Evolutionary conservation across 768 basidiomycete genomes (phyloP), one percentile per base, ranked within the genome.

Genomic region (Mycena galericulata): DNA sequence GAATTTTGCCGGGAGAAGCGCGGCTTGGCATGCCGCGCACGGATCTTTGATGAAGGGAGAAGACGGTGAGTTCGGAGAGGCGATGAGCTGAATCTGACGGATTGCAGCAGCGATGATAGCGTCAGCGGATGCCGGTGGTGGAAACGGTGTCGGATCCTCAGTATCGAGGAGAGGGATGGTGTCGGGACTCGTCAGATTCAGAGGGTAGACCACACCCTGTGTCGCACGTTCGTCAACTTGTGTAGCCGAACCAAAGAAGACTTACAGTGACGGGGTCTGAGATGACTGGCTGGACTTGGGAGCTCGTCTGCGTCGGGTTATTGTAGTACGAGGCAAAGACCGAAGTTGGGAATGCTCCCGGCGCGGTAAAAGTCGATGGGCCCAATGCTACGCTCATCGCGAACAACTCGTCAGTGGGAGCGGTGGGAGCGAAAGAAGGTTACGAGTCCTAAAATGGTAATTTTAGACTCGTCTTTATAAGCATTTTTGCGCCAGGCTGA

Each of bases 201-300:
- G 77, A 1, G 43, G 43, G 73, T 89, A 94, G 4, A 80, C 83
- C 71, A 83, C 71, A 74, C 90, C 86, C 90, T 92, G 59, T 14
- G 51, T 65, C 34, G 29, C n/a, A n/a, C n/a, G n/a, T n/a, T n/a
- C n/a, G n/a, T n/a, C n/a, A n/a, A n/a, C n/a, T n/a, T n/a, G n/a
- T n/a, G n/a, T n/a, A n/a, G n/a, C n/a, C n/a, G n/a, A n/a, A n/a
- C n/a, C n/a, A n/a, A n/a, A n/a, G n/a, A n/a, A n/a, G n/a, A n/a
- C n/a, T n/a, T n/a, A n/a, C n/a, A n/a, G n/a, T n/a, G 32, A 92
- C 86, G 11, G 91, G 89, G 75, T 94, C 92, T 17, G 91, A 87
- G 40, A 94, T 85, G 66, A 92, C 84, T n/a, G 92, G 92, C 78
- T 94, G 92, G 4, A 88, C 88, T 74, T 94, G 92, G 1, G 84